Evolutionary conservation across 2,329 filamentous ascomycete species (phyloP).

Genomic region (Venturia carpophila): DNA sequence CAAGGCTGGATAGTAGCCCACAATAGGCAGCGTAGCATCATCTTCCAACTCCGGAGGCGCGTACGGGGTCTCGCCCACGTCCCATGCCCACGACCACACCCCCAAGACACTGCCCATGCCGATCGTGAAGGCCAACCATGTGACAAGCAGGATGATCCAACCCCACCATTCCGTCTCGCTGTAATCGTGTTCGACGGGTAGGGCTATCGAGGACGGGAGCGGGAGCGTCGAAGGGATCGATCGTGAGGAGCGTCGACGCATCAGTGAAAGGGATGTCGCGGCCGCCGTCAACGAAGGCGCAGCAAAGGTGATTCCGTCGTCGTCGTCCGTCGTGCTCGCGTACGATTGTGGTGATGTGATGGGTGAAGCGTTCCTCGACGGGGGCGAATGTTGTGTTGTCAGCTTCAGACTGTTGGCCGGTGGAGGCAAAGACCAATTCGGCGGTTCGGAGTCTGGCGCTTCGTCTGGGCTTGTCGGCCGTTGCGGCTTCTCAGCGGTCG

Average conservation of each 20-base stretch:
- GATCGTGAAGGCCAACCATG: constrained; percentile 92
- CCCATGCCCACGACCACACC: constrained; percentile 98
- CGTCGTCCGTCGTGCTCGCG: constrained; percentile 75
- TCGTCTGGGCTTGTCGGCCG: constrained; percentile 16
- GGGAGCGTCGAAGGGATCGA: constrained; percentile 26
- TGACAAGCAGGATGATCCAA: constrained; percentile 82
- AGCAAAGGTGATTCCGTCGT: constrained; percentile 62
- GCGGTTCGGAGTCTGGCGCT: background rate
- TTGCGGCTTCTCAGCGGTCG: constrained; percentile 24
- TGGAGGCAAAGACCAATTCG: background rate
- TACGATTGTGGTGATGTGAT: constrained; percentile 30
- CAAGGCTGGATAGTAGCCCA: constrained; percentile 92
- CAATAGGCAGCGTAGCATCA: constrained; percentile 87
- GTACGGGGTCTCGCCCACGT: constrained; percentile 92
- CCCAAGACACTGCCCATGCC: constrained; percentile 94
- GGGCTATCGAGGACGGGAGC: constrained; percentile 18
- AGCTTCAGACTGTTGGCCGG: constrained; percentile 12
- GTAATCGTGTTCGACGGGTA: constrained; percentile 68
- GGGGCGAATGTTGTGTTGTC: constrained; percentile 20
- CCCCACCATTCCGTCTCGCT: constrained; percentile 97
- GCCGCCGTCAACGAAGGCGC: constrained; percentile 25
- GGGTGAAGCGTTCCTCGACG: constrained; percentile 20
- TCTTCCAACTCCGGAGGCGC: constrained; percentile 92
- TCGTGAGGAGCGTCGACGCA: constrained; percentile 38
- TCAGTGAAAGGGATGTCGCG: constrained; percentile 27